Evolutionary conservation across 2,329 filamentous ascomycete genomes (phyloP), one percentile per base, ranked within the genome.

Genomic region (Polychaeton citri): DNA sequence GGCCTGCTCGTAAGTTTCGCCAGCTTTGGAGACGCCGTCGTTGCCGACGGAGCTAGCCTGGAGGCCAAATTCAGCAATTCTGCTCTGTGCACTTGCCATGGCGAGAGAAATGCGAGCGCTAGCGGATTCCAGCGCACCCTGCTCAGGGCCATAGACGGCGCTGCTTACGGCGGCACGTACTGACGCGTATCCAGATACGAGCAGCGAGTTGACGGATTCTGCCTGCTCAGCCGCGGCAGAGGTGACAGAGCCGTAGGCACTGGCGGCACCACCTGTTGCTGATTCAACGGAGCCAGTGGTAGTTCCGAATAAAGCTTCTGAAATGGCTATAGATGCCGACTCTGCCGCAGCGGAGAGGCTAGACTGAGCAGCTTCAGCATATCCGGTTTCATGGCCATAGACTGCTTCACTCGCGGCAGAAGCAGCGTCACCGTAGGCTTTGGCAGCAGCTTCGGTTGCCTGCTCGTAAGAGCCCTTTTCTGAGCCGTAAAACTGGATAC

Each of bases 251-350:
- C 57, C 57, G 45, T 66, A 66, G 0, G 58, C 59, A 34, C 55
- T 60, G 5, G 55, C 61, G 3, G 61, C 65, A 19, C 58, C 61
- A 34, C 55, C 61, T 2, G 64, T 62, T 0, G 58, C 62, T 13
- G 60, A 60, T 24, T 67, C 66, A 21, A 62, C 53, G 5, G 58
- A 62, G 2, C 62, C 60, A 2, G 69, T 71, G 1, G 66, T 59
- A 1, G 67, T 67, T 15, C 73, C 71, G 44, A 73, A 77, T 36
- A 79, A 62, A 3, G 72, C 72, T 34, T 62, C 61, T 10, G 63
- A 71, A 38, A 76, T 69, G 2, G 68, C 72, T 17, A 60, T 60
- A 40, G 70, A 67, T 7, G 74, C 74, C 28, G 66, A 69, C 6
- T 62, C 59, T 6, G 67, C 71, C 5, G 72, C 68, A n/a, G 65